These are phyloP conservation scores for Xylariaceae sp. DNA, from an alignment of 2,329 filamentous ascomycete genomes.

Conservation along the genomic window DNA sequence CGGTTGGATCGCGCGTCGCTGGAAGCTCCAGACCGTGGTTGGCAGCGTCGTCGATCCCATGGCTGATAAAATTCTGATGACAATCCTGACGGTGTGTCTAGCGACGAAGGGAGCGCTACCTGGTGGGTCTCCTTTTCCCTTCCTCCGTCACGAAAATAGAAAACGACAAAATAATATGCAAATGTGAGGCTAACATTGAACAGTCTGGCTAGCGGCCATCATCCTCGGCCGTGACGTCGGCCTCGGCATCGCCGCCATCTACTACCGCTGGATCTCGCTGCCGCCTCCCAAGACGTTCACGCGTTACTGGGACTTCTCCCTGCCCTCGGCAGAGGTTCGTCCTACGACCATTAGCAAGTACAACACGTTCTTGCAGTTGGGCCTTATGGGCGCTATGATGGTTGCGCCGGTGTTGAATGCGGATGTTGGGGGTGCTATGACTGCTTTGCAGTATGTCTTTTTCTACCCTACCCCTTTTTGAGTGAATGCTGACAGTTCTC, in stretches of 20 bases:
- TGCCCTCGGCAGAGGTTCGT: slow-evolving; percentile 79
- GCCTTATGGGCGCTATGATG: slow-evolving; percentile 78
- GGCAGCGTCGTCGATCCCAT: slow-evolving; percentile 93
- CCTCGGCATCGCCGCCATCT: slow-evolving; percentile 79
- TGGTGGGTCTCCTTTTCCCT: slow-evolving; percentile 43
- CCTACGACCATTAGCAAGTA: slow-evolving; percentile 82
- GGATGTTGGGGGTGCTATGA: slow-evolving; percentile 51
- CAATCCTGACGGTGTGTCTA: slow-evolving; percentile 77
- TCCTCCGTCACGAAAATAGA: not conserved
- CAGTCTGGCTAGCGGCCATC: slow-evolving; percentile 80
- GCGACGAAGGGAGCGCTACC: slow-evolving; percentile 79
- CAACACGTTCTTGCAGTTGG: slow-evolving; percentile 89
- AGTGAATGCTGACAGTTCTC: slow-evolving; percentile 1
- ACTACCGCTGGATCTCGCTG: slow-evolving; percentile 92
- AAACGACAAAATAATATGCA: not conserved
- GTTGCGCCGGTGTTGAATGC: slow-evolving; percentile 68
- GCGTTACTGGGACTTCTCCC: slow-evolving; percentile 94
- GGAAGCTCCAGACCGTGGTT: slow-evolving; percentile 86
- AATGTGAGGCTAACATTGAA: not conserved
- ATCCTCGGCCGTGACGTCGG: slow-evolving; percentile 86
- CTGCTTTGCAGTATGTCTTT: slow-evolving; percentile 57
- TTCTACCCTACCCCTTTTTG: not conserved
- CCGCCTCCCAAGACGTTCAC: slow-evolving; percentile 88
- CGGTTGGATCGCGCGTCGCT: slow-evolving; percentile 85
- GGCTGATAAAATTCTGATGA: slow-evolving; percentile 97